Evolutionary conservation across 2,329 filamentous ascomycete genomes (phyloP).

Genomic region (Xylariaceae sp.): DNA sequence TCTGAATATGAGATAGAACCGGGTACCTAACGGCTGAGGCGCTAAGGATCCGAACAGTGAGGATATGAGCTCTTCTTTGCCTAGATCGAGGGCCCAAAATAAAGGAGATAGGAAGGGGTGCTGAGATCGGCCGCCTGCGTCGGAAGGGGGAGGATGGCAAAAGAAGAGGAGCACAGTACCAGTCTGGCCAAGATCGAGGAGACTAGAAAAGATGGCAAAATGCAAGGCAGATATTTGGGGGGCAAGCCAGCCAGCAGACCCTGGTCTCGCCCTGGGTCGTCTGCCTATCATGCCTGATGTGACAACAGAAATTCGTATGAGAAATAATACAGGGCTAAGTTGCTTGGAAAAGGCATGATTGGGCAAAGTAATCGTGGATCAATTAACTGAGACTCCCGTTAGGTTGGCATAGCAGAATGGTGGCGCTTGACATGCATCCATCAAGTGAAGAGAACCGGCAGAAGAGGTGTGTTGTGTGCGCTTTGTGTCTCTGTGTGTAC

Average conservation of each 20-base stretch:
- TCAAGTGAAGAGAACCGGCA: conserved; percentile 12
- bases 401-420: conserved; percentile 25
- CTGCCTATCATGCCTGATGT: conserved; percentile 26
- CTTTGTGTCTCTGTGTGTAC: conserved; percentile 2
- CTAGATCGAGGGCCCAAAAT: conserved; percentile 14
- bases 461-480: background rate
- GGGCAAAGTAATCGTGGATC: conserved; percentile 26
- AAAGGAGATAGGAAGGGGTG: conserved; percentile 19
- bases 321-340: conserved; percentile 21
- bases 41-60: conserved; percentile 20
- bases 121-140: conserved; percentile 22
- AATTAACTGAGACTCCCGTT: conserved; percentile 29
- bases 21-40: conserved; percentile 3
- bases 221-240: conserved; percentile 25
- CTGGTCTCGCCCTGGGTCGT: conserved; percentile 25
- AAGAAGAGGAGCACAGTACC: conserved; percentile 21
- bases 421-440: conserved; percentile 25
- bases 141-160: conserved; percentile 27
- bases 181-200: conserved; percentile 16
- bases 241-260: conserved; percentile 21
- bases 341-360: conserved; percentile 26
- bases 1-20: conserved; percentile 4
- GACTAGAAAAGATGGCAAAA: conserved; percentile 17
- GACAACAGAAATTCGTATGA: conserved; percentile 21
- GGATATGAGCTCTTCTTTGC: conserved; percentile 14